Conservation (phyloP, 495 filamentous ascomycete species). For the Tuber magnatum region DNA sequence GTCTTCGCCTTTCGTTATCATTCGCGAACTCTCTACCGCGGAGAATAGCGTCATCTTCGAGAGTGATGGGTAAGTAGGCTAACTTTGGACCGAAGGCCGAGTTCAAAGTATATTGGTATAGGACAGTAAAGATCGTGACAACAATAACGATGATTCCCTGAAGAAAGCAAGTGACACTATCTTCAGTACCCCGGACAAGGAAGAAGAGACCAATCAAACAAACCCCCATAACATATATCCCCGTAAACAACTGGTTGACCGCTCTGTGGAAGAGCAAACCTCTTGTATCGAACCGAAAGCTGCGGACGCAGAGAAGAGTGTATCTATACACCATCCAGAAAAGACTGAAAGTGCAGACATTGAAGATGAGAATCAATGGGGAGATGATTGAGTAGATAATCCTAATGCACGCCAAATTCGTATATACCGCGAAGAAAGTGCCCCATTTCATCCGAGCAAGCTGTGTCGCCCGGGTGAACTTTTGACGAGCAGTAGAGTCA, state of each 20-base stretch:
- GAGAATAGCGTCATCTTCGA: conserved; percentile 86
- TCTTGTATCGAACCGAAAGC: conserved; percentile 84
- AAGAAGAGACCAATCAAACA: conserved; percentile 89
- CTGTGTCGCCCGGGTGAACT: conserved; percentile 76
- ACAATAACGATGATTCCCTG: conserved; percentile 90
- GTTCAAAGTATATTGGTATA: conserved; percentile 79
- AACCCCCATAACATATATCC: conserved; percentile 90
- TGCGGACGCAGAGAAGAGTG: conserved; percentile 90
- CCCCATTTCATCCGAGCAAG: conserved; percentile 81
- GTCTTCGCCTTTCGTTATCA: conserved; percentile 59
- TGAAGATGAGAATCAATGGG: conserved; percentile 86
- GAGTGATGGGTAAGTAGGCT: conserved; percentile 83
- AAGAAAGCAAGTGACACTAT: conserved; percentile 57
- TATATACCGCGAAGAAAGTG: conserved; percentile 90
- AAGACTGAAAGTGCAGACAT: conserved; percentile 83
- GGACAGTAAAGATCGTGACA: conserved; percentile 58
- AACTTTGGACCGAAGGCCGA: conserved; percentile 78
- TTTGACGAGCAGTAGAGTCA: conserved; percentile 81
- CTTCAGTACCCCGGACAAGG: conserved; percentile 59
- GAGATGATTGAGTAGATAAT: conserved; percentile 86
- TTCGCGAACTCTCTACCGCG: conserved; percentile 81
- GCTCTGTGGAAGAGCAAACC: conserved; percentile 90
- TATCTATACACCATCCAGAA: conserved; percentile 97
- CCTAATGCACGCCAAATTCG: conserved; percentile 87
- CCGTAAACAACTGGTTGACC: conserved; percentile 93